Base-by-base conservation (phyloP, 1,284 basidiomycete species). In the Lentinula novae-zelandiae region DNA sequence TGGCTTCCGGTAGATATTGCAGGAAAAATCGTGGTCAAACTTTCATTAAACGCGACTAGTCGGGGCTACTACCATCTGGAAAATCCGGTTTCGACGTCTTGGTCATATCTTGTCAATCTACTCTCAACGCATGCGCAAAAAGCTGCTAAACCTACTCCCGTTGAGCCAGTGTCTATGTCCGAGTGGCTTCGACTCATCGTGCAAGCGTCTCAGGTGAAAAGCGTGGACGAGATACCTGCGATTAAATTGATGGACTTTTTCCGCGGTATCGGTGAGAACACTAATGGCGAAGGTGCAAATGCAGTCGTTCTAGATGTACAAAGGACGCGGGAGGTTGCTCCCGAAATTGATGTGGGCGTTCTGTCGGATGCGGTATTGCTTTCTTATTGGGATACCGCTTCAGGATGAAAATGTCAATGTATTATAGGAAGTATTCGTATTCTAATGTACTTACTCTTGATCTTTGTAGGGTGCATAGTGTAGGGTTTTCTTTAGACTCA, bases 231-330 rank as follows among this genome's bases (percentile, higher is more conserved):
- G 13, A 31, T 51, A 36, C 50, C 50, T 33, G 50, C 50, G 15
- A 36, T 51, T 51, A 51, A 51, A 51, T 36, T 51, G 50, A 51
- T 34, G 27, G 50, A 51, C 50, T 51, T 51, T 51, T 51, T 51
- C 50, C 44, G 44, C 44, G 44, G 44, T 46, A 22, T 10, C 7
- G 44, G 44, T 46, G 44, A 46, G 44, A 46, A 20, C 22, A 7
- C 20, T 46, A n/a, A 12, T 46, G 44, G 44, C 20, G 44, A n/a
- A 7, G 44, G 44, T 20, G 44, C 20, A 46, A 46, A 20, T 8
- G 3, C n/a, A 8, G 44, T 46, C 10, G 44, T 46, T 3, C 44
- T 46, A n/a, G 20, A 22, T 46, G 44, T 46, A 5, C 44, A 46
- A 22, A 46, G 44, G 17, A 22, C 20, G 44, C 44, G 44, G 44